Evolutionary conservation across 2,329 filamentous ascomycete genomes (phyloP).

Genomic region (Aspergillus pseudonomiae): DNA sequence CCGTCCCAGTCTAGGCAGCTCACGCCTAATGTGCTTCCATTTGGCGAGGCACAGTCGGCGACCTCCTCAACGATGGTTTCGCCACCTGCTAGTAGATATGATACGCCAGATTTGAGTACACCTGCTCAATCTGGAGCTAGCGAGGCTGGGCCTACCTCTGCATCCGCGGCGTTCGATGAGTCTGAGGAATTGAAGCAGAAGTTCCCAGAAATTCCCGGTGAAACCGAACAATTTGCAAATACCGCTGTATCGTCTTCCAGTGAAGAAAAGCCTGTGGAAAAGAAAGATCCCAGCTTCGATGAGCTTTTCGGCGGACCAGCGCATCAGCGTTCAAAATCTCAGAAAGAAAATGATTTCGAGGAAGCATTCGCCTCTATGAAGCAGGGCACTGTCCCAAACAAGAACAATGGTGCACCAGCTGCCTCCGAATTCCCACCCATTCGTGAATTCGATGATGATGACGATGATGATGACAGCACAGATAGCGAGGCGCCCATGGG

Average conservation of each 20-base stretch:
- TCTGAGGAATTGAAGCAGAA: slow-evolving; percentile 24
- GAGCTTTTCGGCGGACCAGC: slow-evolving; percentile 49
- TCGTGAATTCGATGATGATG: slow-evolving; percentile 77
- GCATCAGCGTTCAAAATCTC: slow-evolving; percentile 48
- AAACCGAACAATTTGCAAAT: slow-evolving; percentile 23
- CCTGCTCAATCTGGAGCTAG: slow-evolving; percentile 43
- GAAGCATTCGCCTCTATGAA: slow-evolving; percentile 51
- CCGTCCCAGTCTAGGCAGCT: slow-evolving; percentile 76
- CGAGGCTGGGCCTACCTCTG: slow-evolving; percentile 26
- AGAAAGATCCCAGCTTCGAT: slow-evolving; percentile 48
- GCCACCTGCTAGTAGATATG: slow-evolving; percentile 67
- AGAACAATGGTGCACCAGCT: slow-evolving; percentile 31
- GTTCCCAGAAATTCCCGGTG: slow-evolving; percentile 25
- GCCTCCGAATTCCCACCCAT: slow-evolving; percentile 87
- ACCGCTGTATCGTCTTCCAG: slow-evolving; percentile 52
- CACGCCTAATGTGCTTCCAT: slow-evolving; percentile 73
- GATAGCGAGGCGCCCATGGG: slow-evolving; percentile 67
- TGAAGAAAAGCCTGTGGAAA: slow-evolving; percentile 27
- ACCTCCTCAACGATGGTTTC: slow-evolving; percentile 79
- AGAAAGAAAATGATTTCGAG: slow-evolving; percentile 51
- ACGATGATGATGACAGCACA: slow-evolving; percentile 72
- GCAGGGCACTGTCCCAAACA: slow-evolving; percentile 52
- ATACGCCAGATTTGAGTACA: slow-evolving; percentile 50
- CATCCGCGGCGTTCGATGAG: slow-evolving; percentile 42
- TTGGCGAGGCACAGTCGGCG: slow-evolving; percentile 68